phyloP scores from a whole-genome alignment of 139 green algal species.

The Micractinium conductrix region DNA sequence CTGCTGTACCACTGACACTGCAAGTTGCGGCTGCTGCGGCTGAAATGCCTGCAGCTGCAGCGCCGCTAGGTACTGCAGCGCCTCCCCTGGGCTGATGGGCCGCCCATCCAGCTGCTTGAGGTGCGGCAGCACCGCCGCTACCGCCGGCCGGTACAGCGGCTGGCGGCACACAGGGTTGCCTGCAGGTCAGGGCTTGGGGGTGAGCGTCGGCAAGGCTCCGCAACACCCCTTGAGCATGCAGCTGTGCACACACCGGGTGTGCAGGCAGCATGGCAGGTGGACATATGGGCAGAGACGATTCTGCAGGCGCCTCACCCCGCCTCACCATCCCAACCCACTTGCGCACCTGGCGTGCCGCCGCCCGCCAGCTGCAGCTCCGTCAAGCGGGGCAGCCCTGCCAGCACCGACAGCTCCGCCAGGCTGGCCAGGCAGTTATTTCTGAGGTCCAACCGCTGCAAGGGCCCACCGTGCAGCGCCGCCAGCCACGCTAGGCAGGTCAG shows the following conservation, averaged over 20 bases:
- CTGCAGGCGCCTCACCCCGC: background rate
- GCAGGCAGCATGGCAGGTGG: no score
- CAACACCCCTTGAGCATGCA: no score
- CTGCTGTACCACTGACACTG: no score
- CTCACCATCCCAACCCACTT: no score
- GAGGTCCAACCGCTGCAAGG: constrained; percentile 62
- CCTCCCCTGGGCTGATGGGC: constrained; percentile 40
- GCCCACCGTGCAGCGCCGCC: constrained; percentile 38
- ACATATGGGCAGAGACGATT: no score
- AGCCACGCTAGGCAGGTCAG: constrained; percentile 49
- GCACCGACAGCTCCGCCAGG: constrained; percentile 62
- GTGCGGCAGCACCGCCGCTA: constrained; percentile 61
- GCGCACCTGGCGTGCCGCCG: constrained; percentile 39
- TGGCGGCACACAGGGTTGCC: constrained; percentile 61
- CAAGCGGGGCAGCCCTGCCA: constrained; percentile 62
- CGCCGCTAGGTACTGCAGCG: constrained; percentile 36
- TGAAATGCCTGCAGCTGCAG: constrained; percentile 57
- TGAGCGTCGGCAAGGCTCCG: no score
- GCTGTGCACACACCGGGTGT: no score
- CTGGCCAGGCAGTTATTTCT: constrained; percentile 62
- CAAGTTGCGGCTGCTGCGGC: background rate
- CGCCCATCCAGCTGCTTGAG: constrained; percentile 63
- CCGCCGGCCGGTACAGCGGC: constrained; percentile 46
- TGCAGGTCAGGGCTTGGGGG: background rate
- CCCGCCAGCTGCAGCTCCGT: constrained; percentile 54